Percentiles rank a stretch among this genome's conserved stretches.
phyloP scores from a whole-genome alignment of 768 basidiomycete genomes.

The Lactarius indigo region DNA sequence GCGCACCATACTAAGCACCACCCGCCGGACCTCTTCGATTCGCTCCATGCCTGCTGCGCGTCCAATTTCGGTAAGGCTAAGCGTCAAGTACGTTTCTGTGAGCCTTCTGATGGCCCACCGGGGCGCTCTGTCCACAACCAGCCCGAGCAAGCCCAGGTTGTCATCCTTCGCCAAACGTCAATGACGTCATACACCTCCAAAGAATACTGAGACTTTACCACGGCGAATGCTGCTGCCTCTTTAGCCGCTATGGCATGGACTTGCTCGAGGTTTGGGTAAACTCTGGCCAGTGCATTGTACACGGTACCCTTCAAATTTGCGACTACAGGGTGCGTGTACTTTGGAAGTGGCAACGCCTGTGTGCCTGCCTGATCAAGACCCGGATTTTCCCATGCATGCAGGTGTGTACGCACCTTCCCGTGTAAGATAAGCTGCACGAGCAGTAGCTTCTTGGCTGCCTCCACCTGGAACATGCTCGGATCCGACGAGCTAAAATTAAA shows the following conservation, averaged over 20 bases:
- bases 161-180: constrained; percentile 48
- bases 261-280: constrained; percentile 57
- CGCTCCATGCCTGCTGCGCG: constrained; percentile 47
- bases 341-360: constrained; percentile 54
- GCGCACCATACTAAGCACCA: constrained; percentile 73
- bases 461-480: constrained; percentile 71
- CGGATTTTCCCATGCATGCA: neutral
- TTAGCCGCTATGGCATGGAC: constrained; percentile 51
- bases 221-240: constrained; percentile 49
- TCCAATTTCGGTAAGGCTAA: constrained; percentile 70
- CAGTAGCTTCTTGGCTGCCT: constrained; percentile 80
- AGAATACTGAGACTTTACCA: constrained; percentile 39
- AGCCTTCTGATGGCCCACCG: constrained; percentile 78
- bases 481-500: constrained; percentile 30
- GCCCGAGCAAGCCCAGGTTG: constrained; percentile 65
- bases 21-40: constrained; percentile 51
- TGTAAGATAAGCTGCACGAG: constrained; percentile 75
- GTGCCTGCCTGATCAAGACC: neutral
- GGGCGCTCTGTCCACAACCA: constrained; percentile 66
- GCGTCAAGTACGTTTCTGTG: constrained; percentile 78
- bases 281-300: constrained; percentile 59
- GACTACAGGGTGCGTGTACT: constrained; percentile 64
- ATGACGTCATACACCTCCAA: neutral
- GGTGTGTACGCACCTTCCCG: constrained; percentile 55
- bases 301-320: constrained; percentile 63